Percentiles rank a stretch among this genome's conserved stretches.
These are phyloP conservation scores for Myriosclerotinia curreyana DNA, from an alignment of 2,329 filamentous ascomycete genomes.

Conservation along the genomic window DNA sequence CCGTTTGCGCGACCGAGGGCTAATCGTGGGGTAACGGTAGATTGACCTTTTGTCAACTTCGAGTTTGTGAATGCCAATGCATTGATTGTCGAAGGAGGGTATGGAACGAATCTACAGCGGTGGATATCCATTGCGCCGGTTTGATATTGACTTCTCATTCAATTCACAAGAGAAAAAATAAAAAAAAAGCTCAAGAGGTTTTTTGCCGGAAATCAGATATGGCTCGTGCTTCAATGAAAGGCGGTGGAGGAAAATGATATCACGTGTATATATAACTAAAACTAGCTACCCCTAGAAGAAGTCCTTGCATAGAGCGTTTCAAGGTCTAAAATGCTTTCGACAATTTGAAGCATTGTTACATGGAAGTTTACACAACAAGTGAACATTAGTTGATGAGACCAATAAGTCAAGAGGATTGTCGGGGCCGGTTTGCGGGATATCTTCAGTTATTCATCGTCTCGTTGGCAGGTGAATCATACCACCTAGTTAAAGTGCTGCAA, in stretches of 20 bases:
- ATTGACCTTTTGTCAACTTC: conserved; percentile 48
- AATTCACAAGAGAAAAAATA: conserved; percentile 15
- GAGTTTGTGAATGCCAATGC: conserved; percentile 89
- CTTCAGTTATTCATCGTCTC: too few relatives aligned
- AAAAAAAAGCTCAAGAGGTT: conserved; percentile 19
- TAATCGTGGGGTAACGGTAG: conserved; percentile 64
- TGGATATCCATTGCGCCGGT: conserved; percentile 78
- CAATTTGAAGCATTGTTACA: too few relatives aligned
- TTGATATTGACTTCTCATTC: conserved; percentile 2
- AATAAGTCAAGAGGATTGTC: too few relatives aligned
- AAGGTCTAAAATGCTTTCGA: too few relatives aligned
- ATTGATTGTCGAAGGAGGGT: conserved; percentile 88
- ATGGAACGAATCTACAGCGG: conserved; percentile 92
- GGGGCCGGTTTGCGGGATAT: too few relatives aligned
- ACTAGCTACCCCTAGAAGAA: not conserved
- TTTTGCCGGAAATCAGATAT: conserved; percentile 15
- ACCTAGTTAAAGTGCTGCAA: too few relatives aligned
- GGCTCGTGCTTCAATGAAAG: conserved; percentile 2
- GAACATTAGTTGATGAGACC: too few relatives aligned
- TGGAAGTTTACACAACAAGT: too few relatives aligned
- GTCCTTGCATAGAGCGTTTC: too few relatives aligned
- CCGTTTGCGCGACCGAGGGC: conserved; percentile 92
- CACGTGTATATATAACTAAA: not conserved
- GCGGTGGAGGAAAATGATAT: not conserved
- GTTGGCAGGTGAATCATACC: too few relatives aligned